phyloP scores from a whole-genome alignment of 176 grass and related monocot genomes.

The Luzula sylvatica region DNA sequence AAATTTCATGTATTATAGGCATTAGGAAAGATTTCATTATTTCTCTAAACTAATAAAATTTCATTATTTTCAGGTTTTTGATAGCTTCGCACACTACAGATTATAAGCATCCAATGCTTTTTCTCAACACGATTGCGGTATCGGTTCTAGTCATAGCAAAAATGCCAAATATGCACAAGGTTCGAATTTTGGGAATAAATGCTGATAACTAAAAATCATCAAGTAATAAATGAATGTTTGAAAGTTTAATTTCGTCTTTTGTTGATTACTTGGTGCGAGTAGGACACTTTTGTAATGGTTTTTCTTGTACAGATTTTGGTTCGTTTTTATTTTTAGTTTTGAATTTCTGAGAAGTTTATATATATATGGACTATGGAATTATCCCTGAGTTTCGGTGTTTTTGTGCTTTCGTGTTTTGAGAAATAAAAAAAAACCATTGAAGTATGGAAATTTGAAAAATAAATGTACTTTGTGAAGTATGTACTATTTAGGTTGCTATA shows the following conservation, averaged over 20 bases:
- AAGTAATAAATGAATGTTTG: slow-evolving; percentile 3
- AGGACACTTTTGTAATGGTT: slow-evolving; percentile 6
- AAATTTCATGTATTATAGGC: no score
- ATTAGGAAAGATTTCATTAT: not conserved
- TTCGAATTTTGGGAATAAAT: slow-evolving; percentile 86
- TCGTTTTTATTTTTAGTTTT: slow-evolving; percentile 2
- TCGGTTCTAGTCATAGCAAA: slow-evolving; percentile 60
- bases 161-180: slow-evolving; percentile 75
- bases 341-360: no score
- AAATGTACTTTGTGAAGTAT: no score
- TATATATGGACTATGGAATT: no score
- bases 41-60: not conserved
- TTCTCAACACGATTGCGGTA: slow-evolving; percentile 48
- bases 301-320: slow-evolving; percentile 18
- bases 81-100: slow-evolving; percentile 71
- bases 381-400: no score
- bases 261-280: slow-evolving; percentile 10
- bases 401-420: no score
- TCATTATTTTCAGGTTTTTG: slow-evolving; percentile 39
- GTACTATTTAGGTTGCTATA: no score
- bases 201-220: slow-evolving; percentile 41
- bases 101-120: slow-evolving; percentile 75
- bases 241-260: slow-evolving; percentile 6
- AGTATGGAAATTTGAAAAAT: no score
- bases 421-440: no score